Base-by-base conservation (phyloP, 2,329 filamentous ascomycete genomes). In the Graphiopsis chlorocephala region DNA sequence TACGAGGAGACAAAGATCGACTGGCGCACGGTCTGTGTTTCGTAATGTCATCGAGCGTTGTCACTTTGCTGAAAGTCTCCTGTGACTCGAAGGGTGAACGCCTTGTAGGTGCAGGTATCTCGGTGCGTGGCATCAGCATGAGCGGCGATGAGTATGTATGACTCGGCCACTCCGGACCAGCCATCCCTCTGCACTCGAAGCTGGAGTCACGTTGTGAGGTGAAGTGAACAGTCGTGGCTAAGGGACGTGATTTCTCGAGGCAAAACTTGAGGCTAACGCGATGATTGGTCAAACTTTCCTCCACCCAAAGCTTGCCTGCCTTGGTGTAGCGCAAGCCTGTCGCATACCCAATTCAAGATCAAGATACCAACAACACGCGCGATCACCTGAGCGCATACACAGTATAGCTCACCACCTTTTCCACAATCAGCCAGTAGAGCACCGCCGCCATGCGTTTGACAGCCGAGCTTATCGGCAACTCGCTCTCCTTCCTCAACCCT, bases 401-500 rank as follows among this genome's bases (percentile, higher is more conserved):
- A 20, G 28, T n/a, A 8, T 25, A 42, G 15, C 25, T 29, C 38
- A 45, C 25, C 35, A 17, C 33, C 11, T 15, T 12, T n/a, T 45
- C 23, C 29, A n/a, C 23, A 45, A 1, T 12, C 17, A n/a, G 23
- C 15, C 59, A 25, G 29, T 29, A 33, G 15, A 48, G 26, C 25
- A 20, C 26, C 31, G 38, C 73, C 76, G 82, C 69, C 56, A 98
- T 99, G 95, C 90, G 94, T 85, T 88, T 99, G 82, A 97, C 94
- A 69, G 89, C 92, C 72, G 95, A 98, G 80, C 88, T 98, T 75
- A 96, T 99, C 82, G 88, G 92, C 80, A 89, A 88, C 80, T 97
- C 95, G 77, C 90, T 97, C 72, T 97, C 94, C 79, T 99, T 97
- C 85, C 90, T 98, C 81, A 99, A 98, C 82, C 93, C 94, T 78